A percentile compares a stretch with the other conserved stretches of the same genome.
Conservation (phyloP, 1,139 yeast genomes). For the Yamadazyma atlantica region DNA sequence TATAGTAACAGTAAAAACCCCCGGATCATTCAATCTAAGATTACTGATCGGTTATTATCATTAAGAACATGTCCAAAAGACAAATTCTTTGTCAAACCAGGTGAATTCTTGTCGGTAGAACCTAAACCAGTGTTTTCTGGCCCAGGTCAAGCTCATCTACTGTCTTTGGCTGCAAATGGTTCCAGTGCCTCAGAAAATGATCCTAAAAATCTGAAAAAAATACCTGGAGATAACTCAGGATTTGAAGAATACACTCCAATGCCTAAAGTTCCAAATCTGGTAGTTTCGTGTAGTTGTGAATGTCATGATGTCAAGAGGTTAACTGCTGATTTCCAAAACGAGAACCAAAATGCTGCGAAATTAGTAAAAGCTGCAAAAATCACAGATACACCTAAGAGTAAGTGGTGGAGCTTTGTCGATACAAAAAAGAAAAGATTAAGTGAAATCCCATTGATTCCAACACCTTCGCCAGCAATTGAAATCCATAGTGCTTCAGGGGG, state of each 20-base stretch:
- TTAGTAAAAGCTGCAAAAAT: neutral
- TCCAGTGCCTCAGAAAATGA: neutral
- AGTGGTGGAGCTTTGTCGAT: conserved; percentile 3
- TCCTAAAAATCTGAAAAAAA: neutral
- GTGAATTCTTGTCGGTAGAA: conserved; percentile 18
- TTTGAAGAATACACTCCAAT: neutral
- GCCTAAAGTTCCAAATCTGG: neutral
- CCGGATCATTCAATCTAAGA: conserved; percentile 37
- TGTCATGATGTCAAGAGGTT: neutral
- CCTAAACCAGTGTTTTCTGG: conserved; percentile 4
- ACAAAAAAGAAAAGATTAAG: neutral
- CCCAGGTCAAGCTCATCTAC: too few species aligned
- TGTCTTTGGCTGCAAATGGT: neutral
- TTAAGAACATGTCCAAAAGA: conserved; percentile 34
- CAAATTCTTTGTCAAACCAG: conserved; percentile 21
- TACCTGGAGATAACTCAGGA: conserved; percentile 1
- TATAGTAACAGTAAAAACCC: conserved; percentile 41
- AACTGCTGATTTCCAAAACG: neutral
- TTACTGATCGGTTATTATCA: conserved; percentile 38
- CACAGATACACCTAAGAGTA: neutral
- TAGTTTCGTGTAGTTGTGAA: neutral
- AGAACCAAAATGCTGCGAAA: neutral
- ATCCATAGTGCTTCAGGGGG: conserved; percentile 5
- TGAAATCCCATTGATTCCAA: conserved; percentile 9
- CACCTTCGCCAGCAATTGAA: conserved; percentile 11